Base-by-base conservation (phyloP, 352 stramenopile species). In the Pythium dissotocum region DNA sequence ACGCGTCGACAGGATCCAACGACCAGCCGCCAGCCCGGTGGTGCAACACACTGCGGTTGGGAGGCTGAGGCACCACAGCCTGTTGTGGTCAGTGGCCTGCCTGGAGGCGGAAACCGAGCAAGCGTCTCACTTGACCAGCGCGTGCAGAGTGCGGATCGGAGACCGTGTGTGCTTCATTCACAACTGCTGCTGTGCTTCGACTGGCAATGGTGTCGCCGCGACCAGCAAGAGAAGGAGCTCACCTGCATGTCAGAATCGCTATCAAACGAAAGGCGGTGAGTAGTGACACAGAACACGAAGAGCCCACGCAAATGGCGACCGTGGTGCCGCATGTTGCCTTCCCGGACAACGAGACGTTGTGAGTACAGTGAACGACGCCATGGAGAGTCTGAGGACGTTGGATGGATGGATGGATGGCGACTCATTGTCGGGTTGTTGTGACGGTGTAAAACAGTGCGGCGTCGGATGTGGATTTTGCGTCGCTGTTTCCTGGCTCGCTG, bases 291-390 rank as follows among this genome's bases (percentile, higher is more conserved):
- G 0, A 24, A 4, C n/a, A 12, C 56, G 26, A 6, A 6, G 52
- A 63, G 30, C 13, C 52, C 58, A 33, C 44, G 33, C 46, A 13
- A 24, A 10, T 44, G 36, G 46, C 21, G 18, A 30, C n/a, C 2
- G n/a, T n/a, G 13, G 46, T 53, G 21, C 46, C 46, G 21, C 46
- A 53, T n/a, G 65, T 73, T 26, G 16, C 51, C n/a, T 74, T 74
- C n/a, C 68, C 62, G 0, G 68, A 74, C 42, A 63, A 63, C 40
- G 54, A 74, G 49, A 74, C 56, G 10, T 67, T 74, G 68, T 74
- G 56, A 44, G 68, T 69, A 5, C 2, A 36, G 28, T 6, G 7
- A 24, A 24, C 21, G 21, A 24, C 21, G 21, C 21, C 21, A 24
- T 24, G 21, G 21, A 24, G 21, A 24, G 21, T 24, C 21, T 24